phyloP scores from a whole-genome alignment of 768 basidiomycete genomes.

The Cystofilobasidium capitatum region DNA sequence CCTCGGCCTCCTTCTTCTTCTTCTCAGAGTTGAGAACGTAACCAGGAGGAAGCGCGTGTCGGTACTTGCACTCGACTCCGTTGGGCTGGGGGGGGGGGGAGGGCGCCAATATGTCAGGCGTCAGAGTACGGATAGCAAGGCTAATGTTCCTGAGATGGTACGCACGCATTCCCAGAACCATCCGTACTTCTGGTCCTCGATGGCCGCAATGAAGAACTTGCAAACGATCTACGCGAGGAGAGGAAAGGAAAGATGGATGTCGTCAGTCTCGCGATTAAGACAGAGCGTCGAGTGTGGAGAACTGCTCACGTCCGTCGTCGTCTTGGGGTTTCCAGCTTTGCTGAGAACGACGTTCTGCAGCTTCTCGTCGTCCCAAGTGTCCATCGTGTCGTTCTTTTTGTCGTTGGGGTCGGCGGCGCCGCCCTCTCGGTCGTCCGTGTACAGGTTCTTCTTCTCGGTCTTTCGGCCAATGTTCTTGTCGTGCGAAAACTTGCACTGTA shows the following conservation, averaged over 20 bases:
- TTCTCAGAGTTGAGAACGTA: constrained; percentile 89
- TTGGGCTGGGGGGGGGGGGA: constrained; percentile 20
- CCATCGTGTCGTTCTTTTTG: constrained; percentile 75
- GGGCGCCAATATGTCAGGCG: too few species aligned
- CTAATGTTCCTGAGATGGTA: constrained; percentile 6
- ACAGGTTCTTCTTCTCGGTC: constrained; percentile 90
- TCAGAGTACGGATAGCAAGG: background rate
- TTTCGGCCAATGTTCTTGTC: constrained; percentile 79
- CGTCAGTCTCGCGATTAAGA: background rate
- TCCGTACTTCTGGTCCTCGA: constrained; percentile 72
- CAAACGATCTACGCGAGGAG: constrained; percentile 73
- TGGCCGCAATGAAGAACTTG: constrained; percentile 93
- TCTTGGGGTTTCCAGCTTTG: constrained; percentile 81
- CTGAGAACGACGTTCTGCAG: constrained; percentile 73
- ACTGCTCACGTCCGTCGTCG: constrained; percentile 72
- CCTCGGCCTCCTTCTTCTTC: constrained; percentile 79
- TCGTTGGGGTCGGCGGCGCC: constrained; percentile 27
- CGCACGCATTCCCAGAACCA: constrained; percentile 44
- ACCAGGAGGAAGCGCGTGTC: constrained; percentile 89
- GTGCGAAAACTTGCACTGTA: constrained; percentile 87
- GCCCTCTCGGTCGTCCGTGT: constrained; percentile 59
- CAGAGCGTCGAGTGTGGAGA: background rate
- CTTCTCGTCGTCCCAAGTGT: constrained; percentile 93
- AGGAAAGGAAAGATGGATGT: background rate
- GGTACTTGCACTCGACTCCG: constrained; percentile 72